Evolutionary conservation across 1,284 basidiomycete genomes (phyloP).

Genomic region (Sutorius eximius): DNA sequence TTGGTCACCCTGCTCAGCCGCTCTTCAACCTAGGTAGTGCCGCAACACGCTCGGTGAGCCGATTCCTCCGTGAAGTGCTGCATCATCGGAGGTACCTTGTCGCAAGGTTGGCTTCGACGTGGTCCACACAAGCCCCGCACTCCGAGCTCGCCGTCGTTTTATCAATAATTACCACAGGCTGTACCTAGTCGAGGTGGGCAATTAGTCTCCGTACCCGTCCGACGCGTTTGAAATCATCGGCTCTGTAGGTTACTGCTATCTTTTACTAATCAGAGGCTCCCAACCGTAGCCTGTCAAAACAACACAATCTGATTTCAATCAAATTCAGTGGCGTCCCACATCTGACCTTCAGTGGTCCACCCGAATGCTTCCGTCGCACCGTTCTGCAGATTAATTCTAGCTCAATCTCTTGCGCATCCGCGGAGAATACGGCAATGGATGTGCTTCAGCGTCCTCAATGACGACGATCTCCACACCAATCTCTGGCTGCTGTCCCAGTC

Average conservation of each 20-base stretch:
- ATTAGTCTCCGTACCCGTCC: background rate
- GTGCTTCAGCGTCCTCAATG: background rate
- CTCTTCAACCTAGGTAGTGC: background rate
- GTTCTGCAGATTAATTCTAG: background rate
- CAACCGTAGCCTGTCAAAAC: background rate
- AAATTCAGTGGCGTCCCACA: background rate
- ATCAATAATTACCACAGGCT: background rate
- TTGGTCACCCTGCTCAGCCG: background rate
- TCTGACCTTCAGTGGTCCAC: background rate
- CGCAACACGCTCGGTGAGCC: slow-evolving; percentile 5
- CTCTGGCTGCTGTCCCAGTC: background rate
- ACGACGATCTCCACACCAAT: slow-evolving; percentile 2
- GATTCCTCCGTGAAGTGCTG: slow-evolving; percentile 1
- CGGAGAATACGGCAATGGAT: slow-evolving; percentile 4
- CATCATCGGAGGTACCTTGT: background rate
- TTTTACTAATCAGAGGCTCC: background rate
- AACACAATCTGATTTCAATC: background rate
- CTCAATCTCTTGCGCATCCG: background rate
- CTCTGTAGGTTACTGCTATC: background rate
- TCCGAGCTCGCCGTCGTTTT: background rate
- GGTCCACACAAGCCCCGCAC: background rate
- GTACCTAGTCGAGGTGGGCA: background rate
- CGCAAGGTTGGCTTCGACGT: slow-evolving; percentile 2
- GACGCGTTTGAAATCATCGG: background rate
- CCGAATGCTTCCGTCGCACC: background rate